Percentiles rank a stretch among this genome's conserved stretches.
Evolutionary conservation across 805 yeast species (phyloP).

Genomic region (Nakazawaea sp.): DNA sequence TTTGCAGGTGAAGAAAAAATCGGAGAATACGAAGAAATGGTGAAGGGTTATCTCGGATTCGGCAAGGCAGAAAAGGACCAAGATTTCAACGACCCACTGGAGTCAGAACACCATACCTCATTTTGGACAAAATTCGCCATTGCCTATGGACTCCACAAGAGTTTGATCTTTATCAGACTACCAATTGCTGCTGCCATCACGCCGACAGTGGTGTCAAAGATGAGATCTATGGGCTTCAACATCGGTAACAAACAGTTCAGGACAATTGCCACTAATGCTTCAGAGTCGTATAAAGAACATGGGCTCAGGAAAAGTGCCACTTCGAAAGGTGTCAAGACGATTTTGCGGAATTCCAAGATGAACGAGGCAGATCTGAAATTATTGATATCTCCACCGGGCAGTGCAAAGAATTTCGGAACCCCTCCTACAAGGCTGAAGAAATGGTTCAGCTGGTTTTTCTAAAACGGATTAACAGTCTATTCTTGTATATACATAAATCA

Average conservation of each 20-base stretch:
- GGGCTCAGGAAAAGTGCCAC: conserved; percentile 20
- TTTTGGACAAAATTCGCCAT: conserved; percentile 79
- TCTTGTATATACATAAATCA: conserved; percentile 1
- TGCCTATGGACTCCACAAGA: conserved; percentile 91
- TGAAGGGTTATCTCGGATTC: conserved; percentile 57
- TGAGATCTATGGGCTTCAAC: conserved; percentile 75
- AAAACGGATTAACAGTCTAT: conserved; percentile 10
- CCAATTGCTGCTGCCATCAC: conserved; percentile 92
- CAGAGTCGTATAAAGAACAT: conserved; percentile 18
- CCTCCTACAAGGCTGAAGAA: conserved; percentile 41
- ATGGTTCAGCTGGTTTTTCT: conserved; percentile 59
- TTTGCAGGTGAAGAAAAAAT: conserved; percentile 81
- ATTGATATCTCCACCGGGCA: too few species aligned
- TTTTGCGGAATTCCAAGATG: conserved; percentile 13
- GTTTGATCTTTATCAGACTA: conserved; percentile 72
- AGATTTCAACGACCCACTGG: conserved; percentile 15
- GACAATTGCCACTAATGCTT: conserved; percentile 28
- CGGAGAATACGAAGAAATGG: conserved; percentile 54
- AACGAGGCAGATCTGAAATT: too few species aligned
- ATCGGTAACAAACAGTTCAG: conserved; percentile 49
- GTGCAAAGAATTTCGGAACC: conserved; percentile 50
- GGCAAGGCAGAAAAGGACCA: conserved; percentile 29
- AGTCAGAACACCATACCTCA: conserved; percentile 21
- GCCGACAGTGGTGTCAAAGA: conserved; percentile 61
- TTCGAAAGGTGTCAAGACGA: conserved; percentile 18